Percentiles rank a stretch among this genome's conserved stretches.
Evolutionary conservation across 2,329 filamentous ascomycete species (phyloP).

Genomic region (Colletotrichum lini): DNA sequence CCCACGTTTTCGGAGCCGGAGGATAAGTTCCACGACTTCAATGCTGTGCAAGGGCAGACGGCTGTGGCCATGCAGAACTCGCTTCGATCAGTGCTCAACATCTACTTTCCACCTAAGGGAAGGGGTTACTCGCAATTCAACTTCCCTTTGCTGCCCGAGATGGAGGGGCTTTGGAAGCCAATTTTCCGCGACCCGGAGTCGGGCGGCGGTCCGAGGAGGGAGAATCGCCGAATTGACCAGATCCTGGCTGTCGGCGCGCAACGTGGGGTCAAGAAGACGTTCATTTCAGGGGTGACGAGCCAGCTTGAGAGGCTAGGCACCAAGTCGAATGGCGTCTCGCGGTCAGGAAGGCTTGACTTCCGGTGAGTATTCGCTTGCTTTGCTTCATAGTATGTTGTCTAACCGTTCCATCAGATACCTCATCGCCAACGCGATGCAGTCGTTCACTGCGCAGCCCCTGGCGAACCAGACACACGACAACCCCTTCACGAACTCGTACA

Average conservation of each 20-base stretch:
- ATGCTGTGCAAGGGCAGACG: slow-evolving; percentile 57
- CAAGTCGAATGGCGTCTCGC: slow-evolving; percentile 63
- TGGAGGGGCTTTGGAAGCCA: slow-evolving; percentile 67
- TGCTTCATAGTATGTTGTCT: no score
- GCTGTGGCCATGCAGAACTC: slow-evolving; percentile 71
- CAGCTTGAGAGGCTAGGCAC: slow-evolving; percentile 70
- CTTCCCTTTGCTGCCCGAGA: slow-evolving; percentile 63
- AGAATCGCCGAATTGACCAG: slow-evolving; percentile 63
- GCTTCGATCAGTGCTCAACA: slow-evolving; percentile 66
- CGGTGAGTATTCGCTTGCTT: slow-evolving; percentile 58
- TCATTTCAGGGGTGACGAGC: slow-evolving; percentile 62
- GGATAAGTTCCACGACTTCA: slow-evolving; percentile 63
- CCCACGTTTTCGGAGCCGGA: slow-evolving; percentile 49
- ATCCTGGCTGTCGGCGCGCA: slow-evolving; percentile 74
- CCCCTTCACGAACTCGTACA: slow-evolving; percentile 67
- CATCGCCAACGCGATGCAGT: slow-evolving; percentile 73
- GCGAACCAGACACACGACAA: slow-evolving; percentile 66
- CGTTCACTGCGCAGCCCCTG: slow-evolving; percentile 66
- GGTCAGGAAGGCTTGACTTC: slow-evolving; percentile 71
- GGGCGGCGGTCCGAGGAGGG: slow-evolving; percentile 47
- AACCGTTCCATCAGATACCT: slow-evolving; percentile 63
- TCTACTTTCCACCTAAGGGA: slow-evolving; percentile 64
- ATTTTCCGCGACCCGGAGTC: slow-evolving; percentile 60
- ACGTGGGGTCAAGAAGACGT: slow-evolving; percentile 65
- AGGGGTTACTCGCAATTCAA: slow-evolving; percentile 64